phyloP scores from a whole-genome alignment of 139 green algal species.

The Mesostigma viride region DNA sequence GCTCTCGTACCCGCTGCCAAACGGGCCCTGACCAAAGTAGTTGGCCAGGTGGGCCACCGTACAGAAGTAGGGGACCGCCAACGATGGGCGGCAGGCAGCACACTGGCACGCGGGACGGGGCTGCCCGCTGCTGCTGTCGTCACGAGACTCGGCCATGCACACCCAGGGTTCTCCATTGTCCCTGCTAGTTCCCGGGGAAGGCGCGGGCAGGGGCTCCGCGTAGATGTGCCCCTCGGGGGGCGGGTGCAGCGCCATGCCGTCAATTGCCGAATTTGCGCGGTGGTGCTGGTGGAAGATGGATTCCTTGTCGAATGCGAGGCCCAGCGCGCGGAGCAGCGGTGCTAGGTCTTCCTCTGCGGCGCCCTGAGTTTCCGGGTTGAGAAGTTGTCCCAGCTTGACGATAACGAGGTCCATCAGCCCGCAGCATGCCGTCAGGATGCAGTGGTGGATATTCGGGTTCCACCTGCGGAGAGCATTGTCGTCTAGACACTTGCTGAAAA shows the following conservation, averaged over 20 bases:
- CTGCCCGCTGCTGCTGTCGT: background rate
- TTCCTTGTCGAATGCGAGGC: conserved; percentile 14
- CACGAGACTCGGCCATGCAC: background rate
- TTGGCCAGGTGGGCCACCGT: conserved; percentile 33
- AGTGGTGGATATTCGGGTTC: conserved; percentile 20
- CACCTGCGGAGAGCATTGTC: conserved; percentile 28
- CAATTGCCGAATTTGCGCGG: conserved; percentile 14
- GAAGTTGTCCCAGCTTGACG: conserved; percentile 17
- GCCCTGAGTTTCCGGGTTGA: conserved; percentile 2
- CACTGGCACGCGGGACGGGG: background rate
- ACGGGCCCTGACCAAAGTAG: conserved; percentile 26
- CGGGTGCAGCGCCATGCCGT: background rate
- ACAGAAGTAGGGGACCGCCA: conserved; percentile 2
- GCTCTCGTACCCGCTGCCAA: conserved; percentile 21
- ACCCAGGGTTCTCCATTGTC: background rate
- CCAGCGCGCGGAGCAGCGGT: conserved; percentile 7
- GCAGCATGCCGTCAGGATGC: conserved; percentile 24
- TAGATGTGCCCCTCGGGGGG: background rate
- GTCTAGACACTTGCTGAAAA: conserved; percentile 39
- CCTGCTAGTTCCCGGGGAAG: background rate
- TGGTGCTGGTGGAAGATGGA: conserved; percentile 27
- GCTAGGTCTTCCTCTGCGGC: conserved; percentile 9
- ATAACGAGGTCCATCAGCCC: conserved; percentile 23
- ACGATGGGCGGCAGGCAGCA: background rate
- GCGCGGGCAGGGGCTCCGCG: background rate